A percentile compares a stretch with the other conserved stretches of the same genome.
phyloP scores from a whole-genome alignment of 257 asterid species.

The Knoxia roxburghii region DNA sequence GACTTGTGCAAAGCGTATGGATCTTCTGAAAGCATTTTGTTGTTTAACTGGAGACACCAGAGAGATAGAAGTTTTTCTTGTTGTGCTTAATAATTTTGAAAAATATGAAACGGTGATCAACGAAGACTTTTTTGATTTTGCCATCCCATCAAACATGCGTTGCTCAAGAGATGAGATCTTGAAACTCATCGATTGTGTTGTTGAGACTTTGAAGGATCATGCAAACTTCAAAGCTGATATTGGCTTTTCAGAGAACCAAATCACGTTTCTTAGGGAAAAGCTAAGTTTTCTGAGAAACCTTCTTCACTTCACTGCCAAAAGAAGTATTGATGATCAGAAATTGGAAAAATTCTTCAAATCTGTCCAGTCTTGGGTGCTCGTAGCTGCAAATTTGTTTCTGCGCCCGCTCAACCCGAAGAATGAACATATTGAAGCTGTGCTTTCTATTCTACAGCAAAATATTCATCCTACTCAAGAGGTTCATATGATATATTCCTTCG shows the following conservation, averaged over 20 bases:
- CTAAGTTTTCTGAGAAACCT: not conserved
- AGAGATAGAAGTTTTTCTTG: not conserved
- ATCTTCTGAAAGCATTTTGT: too few species aligned
- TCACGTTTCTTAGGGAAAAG: not conserved
- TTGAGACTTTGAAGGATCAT: constrained; percentile 1
- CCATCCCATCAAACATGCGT: not conserved
- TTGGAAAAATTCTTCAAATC: not conserved
- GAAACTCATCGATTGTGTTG: not conserved
- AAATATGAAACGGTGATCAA: not conserved
- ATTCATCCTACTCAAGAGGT: not conserved
- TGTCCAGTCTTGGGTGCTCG: not conserved
- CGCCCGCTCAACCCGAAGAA: not conserved
- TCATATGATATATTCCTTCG: too few species aligned
- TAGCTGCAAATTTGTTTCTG: not conserved
- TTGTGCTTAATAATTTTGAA: not conserved
- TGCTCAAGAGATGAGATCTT: not conserved
- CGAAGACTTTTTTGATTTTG: not conserved
- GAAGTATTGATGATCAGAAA: not conserved
- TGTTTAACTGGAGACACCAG: too few species aligned
- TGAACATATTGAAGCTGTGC: not conserved
- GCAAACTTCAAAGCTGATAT: not conserved
- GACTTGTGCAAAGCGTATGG: not conserved
- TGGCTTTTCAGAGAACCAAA: not conserved
- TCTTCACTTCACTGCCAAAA: not conserved
- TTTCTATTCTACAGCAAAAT: not conserved